These are phyloP conservation scores for Colletotrichum paranaense DNA, from an alignment of 2,329 filamentous ascomycete genomes.

Conservation along the genomic window DNA sequence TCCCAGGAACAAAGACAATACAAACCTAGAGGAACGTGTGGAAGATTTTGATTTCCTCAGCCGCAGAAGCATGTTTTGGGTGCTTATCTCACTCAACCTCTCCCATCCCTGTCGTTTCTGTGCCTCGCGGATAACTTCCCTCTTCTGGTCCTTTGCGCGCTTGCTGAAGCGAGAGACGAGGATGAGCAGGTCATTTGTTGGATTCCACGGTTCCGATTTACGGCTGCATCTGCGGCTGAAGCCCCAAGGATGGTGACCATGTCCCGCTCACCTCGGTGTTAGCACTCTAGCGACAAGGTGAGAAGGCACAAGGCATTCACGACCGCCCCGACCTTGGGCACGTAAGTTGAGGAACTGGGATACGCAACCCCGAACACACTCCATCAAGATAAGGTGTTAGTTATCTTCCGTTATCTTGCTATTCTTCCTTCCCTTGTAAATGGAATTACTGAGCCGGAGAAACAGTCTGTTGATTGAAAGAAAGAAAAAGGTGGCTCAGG, in stretches of 20 bases:
- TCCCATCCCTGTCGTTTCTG: neutral
- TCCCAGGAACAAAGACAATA: neutral
- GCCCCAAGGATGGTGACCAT: neutral
- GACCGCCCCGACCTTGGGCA: no score
- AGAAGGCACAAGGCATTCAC: neutral
- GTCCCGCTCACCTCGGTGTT: slow-evolving; percentile 26
- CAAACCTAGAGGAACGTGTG: neutral
- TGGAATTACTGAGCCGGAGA: no score
- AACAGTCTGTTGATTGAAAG: no score
- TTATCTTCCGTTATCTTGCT: no score
- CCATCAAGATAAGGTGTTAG: no score
- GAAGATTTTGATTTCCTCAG: neutral
- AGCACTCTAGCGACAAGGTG: slow-evolving; percentile 15
- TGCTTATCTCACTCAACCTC: neutral
- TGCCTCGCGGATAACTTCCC: neutral
- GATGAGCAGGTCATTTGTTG: neutral
- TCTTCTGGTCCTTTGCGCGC: neutral
- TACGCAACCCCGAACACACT: no score
- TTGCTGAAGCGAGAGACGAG: neutral
- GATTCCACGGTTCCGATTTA: neutral
- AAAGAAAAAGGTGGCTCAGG: no score
- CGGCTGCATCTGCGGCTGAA: neutral
- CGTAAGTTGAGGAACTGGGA: no score
- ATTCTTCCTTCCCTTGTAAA: no score
- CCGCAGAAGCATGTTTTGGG: neutral